Base-by-base conservation (phyloP, 176 grass and related monocot genomes). In the Avena insularis region DNA sequence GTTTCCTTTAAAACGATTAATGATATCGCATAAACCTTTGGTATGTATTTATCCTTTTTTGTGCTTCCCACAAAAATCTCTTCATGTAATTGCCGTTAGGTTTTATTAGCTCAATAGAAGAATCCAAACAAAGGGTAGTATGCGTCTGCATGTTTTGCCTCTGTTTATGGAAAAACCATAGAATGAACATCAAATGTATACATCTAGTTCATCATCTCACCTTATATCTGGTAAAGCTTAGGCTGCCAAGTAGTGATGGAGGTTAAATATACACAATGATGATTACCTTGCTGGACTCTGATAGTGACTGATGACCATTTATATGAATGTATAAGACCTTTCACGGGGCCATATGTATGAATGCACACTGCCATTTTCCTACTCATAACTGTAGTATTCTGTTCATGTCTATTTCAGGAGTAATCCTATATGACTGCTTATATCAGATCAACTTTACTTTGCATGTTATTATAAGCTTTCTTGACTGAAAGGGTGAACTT, bases 41-140 rank as follows among this genome's bases (percentile, higher is more conserved):
- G 12, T 63, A 48, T 80, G 3, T 48, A 45, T 23, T 46, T 9
- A 8, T 80, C 17, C 14, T 12, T 48, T 54, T 78, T 4, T 55
- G 16, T 38, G 16, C 4, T 59, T 57, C 27, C 15, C 10, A 14
- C 7, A 25, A 63, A 64, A 80, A 7, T 29, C n/a, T 17, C 40
- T 62, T 29, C 23, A 11, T 15, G 19, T 55, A 49, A 20, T 51
- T 67, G 60, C 47, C 16, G 13, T 38, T 58, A 59, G 19, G 79
- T 82, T 81, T 66, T 53, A 50, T 51, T 66, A 33, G 45, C 47
- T 82, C 17, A 36, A 12, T 81, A 13, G 61, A 82, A 82, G 47
- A 68, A 66, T 33, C 9, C 25, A 67, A 63, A 64, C 59, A 12
- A 50, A 66, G 12, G 50, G 50, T 53, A 53, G 12, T 53, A 15